phyloP scores from a whole-genome alignment of 1,284 basidiomycete species.

The Fomitopsis palustris region DNA sequence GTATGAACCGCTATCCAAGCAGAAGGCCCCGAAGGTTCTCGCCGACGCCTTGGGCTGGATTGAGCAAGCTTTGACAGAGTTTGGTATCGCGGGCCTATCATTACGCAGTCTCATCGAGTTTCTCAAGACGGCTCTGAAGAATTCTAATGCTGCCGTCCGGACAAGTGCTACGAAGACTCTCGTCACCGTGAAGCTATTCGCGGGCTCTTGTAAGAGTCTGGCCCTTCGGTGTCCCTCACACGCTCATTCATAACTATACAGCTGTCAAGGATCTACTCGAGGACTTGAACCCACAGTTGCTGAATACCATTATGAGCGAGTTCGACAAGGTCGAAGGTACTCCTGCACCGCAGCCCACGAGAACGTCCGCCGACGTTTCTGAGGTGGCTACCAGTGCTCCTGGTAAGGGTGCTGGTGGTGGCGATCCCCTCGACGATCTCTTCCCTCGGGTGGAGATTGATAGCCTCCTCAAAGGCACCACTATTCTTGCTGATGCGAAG shows the following conservation, averaged over 20 bases:
- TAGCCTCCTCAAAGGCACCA: conserved; percentile 80
- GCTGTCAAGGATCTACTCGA: conserved; percentile 91
- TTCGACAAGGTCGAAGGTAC: conserved; percentile 93
- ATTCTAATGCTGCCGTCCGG: conserved; percentile 92
- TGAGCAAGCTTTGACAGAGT: conserved; percentile 86
- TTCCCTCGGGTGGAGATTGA: conserved; percentile 96
- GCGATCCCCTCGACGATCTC: conserved; percentile 86
- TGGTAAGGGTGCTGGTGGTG: conserved; percentile 36
- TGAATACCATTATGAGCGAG: conserved; percentile 88
- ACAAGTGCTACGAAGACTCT: conserved; percentile 94
- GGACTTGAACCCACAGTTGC: conserved; percentile 91
- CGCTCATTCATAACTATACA: conserved; percentile 25
- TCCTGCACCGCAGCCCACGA: conserved; percentile 76
- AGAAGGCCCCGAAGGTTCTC: conserved; percentile 96
- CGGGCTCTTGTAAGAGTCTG: conserved; percentile 73
- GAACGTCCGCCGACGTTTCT: conserved; percentile 73
- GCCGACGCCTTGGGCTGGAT: conserved; percentile 93
- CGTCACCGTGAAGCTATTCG: conserved; percentile 90
- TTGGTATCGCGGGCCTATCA: conserved; percentile 87
- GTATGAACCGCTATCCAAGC: conserved; percentile 88
- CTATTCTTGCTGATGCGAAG: conserved; percentile 79
- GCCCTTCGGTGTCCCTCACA: not conserved
- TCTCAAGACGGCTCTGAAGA: conserved; percentile 83
- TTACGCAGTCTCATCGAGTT: conserved; percentile 88
- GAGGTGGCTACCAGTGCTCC: conserved; percentile 27